These are phyloP conservation scores for Malus hybrid DNA, from an alignment of 331 rosid species.

Conservation along the genomic window DNA sequence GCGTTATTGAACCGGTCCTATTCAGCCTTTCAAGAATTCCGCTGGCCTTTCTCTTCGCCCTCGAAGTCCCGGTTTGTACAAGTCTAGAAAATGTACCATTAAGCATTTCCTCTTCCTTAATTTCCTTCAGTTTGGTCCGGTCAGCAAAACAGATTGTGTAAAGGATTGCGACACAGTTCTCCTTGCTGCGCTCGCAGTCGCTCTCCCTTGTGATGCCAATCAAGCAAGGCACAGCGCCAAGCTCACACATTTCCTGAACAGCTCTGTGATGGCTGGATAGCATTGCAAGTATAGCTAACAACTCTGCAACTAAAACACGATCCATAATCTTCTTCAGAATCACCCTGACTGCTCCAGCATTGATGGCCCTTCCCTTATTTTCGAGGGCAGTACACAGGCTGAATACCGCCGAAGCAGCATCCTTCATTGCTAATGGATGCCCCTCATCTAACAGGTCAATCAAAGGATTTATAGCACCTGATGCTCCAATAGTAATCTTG, in stretches of 20 bases:
- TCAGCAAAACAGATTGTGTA: slow-evolving; percentile 35
- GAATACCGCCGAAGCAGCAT: slow-evolving; percentile 58
- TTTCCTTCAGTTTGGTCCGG: slow-evolving; percentile 40
- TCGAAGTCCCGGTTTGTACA: slow-evolving; percentile 42
- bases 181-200: slow-evolving; percentile 43
- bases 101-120: slow-evolving; percentile 45
- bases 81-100: slow-evolving; percentile 45
- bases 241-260: slow-evolving; percentile 49
- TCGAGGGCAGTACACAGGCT: slow-evolving; percentile 41
- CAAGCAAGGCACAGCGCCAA: slow-evolving; percentile 42
- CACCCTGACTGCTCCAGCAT: slow-evolving; percentile 46
- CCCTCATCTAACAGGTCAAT: slow-evolving; percentile 53
- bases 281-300: slow-evolving; percentile 57
- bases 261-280: slow-evolving; percentile 54
- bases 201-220: slow-evolving; percentile 38
- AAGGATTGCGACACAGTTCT: slow-evolving; percentile 50
- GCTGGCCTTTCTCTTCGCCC: slow-evolving; percentile 66
- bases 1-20: slow-evolving; percentile 32
- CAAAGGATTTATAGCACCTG: slow-evolving; percentile 49
- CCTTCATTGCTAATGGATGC: slow-evolving; percentile 45
- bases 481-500: slow-evolving; percentile 47
- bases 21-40: slow-evolving; percentile 52
- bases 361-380: slow-evolving; percentile 49
- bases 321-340: slow-evolving; percentile 46
- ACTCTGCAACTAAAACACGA: slow-evolving; percentile 44